These are phyloP conservation scores for Pythium pyrilobum DNA, from an alignment of 352 stramenopile species.

Conservation along the genomic window DNA sequence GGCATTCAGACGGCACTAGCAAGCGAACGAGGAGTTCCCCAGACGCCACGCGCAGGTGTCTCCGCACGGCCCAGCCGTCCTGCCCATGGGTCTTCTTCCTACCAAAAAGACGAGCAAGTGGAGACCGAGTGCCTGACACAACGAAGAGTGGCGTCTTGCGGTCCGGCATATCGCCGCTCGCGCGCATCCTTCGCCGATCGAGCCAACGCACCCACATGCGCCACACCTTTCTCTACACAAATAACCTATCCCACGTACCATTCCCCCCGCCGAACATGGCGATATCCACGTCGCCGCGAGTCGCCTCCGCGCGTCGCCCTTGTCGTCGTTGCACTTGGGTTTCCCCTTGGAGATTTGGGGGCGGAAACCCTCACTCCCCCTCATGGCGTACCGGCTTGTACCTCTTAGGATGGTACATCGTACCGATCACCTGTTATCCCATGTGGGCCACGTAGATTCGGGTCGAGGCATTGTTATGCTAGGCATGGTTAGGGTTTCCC, in stretches of 20 bases:
- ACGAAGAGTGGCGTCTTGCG: too few species aligned
- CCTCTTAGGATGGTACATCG: constrained; percentile 13
- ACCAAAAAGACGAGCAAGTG: too few species aligned
- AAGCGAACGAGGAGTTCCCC: too few species aligned
- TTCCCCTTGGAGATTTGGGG: too few species aligned
- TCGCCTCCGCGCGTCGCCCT: background rate
- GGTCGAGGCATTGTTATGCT: background rate
- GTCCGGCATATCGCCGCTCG: too few species aligned
- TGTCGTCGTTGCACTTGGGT: constrained; percentile 2
- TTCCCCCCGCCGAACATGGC: constrained; percentile 16
- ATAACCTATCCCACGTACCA: constrained; percentile 3
- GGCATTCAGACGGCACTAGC: too few species aligned
- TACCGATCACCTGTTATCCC: constrained; percentile 1
- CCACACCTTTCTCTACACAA: background rate
- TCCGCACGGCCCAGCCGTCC: too few species aligned
- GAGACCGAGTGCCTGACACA: too few species aligned
- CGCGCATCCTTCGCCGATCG: too few species aligned
- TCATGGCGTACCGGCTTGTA: constrained; percentile 6
- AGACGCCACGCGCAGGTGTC: too few species aligned
- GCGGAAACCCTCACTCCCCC: background rate
- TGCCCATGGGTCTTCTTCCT: too few species aligned
- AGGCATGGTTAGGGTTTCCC: constrained; percentile 12
- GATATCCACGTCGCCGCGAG: too few species aligned
- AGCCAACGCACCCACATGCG: constrained; percentile 13
- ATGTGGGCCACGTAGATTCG: constrained; percentile 15